Evolutionary conservation across 2,329 filamentous ascomycete genomes (phyloP).

Genomic region (Colletotrichum ledebouriae): DNA sequence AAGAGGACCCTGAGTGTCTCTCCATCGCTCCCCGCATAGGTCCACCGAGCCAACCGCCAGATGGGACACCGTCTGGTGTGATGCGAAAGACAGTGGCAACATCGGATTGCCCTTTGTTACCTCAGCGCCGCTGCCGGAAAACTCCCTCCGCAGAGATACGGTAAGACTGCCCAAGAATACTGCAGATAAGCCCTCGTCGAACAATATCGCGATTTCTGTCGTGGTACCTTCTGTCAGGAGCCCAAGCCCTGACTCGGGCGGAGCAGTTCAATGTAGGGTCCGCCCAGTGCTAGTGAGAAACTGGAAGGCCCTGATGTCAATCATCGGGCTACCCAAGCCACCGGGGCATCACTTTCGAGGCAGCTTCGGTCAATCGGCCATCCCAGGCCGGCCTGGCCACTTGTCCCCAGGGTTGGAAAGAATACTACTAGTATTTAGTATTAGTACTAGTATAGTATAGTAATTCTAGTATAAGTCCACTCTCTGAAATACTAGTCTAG

Average conservation of each 20-base stretch:
- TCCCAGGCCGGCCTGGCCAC: background rate
- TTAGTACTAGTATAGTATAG: no score
- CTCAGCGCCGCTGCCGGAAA: slow-evolving; percentile 17
- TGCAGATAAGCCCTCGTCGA: slow-evolving; percentile 17
- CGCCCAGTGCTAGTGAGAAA: slow-evolving; percentile 30
- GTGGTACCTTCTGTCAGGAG: background rate
- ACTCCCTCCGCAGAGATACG: slow-evolving; percentile 11
- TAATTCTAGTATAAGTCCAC: no score
- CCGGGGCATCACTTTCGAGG: slow-evolving; percentile 27
- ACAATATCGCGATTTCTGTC: background rate
- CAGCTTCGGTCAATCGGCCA: slow-evolving; percentile 15
- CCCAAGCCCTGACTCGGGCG: slow-evolving; percentile 28
- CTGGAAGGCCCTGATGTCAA: slow-evolving; percentile 29
- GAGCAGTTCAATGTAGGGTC: background rate
- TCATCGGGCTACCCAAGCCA: slow-evolving; percentile 27
- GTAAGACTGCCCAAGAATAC: background rate
- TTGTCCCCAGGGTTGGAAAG: no score
- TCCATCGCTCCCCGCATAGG: slow-evolving; percentile 4
- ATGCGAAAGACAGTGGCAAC: slow-evolving; percentile 35
- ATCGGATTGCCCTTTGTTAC: slow-evolving; percentile 1
- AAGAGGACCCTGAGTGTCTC: slow-evolving; percentile 3
- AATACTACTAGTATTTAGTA: no score
- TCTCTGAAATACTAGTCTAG: no score
- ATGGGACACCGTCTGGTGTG: slow-evolving; percentile 12
- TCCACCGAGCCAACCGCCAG: slow-evolving; percentile 6